phyloP scores from a whole-genome alignment of 208 protist species.

The Trypanosoma conorhini region DNA sequence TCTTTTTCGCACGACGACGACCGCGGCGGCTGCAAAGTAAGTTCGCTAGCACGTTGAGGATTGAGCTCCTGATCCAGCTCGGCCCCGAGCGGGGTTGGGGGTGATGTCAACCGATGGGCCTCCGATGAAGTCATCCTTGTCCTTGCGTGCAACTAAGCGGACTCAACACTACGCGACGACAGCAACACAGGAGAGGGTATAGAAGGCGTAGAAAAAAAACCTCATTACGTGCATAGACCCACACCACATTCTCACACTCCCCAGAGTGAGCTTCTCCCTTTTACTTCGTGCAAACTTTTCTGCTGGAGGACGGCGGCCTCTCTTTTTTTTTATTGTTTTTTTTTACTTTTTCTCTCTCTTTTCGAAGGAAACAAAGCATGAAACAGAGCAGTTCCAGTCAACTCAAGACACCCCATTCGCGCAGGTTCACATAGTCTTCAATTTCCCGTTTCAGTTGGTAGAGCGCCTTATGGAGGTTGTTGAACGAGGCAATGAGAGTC shows the following conservation, averaged over 20 bases:
- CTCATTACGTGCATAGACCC: no score
- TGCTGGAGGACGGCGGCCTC: no score
- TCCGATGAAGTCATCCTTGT: background rate
- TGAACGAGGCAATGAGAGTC: conserved; percentile 20
- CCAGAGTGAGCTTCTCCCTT: no score
- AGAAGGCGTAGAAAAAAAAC: no score
- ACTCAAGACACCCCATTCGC: conserved; percentile 38
- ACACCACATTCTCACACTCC: no score
- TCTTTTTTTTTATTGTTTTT: conserved; percentile 2
- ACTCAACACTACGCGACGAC: background rate
- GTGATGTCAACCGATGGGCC: background rate
- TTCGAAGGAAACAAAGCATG: background rate
- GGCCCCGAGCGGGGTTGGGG: conserved; percentile 9
- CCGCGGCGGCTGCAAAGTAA: conserved; percentile 25
- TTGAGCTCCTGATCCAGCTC: background rate
- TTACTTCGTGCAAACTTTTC: no score
- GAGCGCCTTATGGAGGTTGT: conserved; percentile 29
- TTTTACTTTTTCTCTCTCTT: background rate
- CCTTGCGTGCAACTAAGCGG: background rate
- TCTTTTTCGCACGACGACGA: conserved; percentile 28
- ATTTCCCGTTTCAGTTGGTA: conserved; percentile 62
- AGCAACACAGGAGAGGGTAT: background rate
- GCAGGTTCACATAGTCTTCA: conserved; percentile 59
- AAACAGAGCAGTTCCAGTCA: background rate
- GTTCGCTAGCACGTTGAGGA: background rate